Conservation (phyloP, 2,329 filamentous ascomycete genomes). For the Epichloe typhina region DNA sequence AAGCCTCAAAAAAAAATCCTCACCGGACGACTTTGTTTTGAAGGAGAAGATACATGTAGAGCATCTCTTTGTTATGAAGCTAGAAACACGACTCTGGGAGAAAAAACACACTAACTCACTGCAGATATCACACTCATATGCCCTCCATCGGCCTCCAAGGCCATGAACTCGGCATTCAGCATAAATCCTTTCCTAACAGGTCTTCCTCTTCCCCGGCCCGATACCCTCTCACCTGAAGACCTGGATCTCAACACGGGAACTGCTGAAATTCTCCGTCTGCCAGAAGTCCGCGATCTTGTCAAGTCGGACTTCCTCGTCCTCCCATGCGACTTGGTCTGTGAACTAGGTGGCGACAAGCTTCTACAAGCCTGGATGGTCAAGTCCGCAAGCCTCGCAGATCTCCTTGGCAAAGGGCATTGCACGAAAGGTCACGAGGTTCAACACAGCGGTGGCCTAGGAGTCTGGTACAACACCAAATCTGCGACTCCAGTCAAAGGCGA, state of each 20-base stretch:
- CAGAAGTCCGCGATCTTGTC: constrained; percentile 67
- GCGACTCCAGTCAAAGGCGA: constrained; percentile 72
- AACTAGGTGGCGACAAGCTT: constrained; percentile 69
- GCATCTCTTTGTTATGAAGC: background rate
- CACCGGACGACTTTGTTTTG: background rate
- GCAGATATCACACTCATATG: constrained; percentile 50
- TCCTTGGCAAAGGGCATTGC: constrained; percentile 34
- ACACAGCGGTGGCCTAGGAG: constrained; percentile 66
- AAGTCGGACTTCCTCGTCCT: constrained; percentile 80
- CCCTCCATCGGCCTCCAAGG: constrained; percentile 50
- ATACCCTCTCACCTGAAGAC: constrained; percentile 61
- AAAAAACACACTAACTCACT: background rate
- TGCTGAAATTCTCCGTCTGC: constrained; percentile 72
- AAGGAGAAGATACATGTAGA: background rate
- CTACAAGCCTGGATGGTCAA: constrained; percentile 88
- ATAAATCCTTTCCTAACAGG: constrained; percentile 67
- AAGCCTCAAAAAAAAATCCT: too few species aligned
- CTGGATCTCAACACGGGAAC: constrained; percentile 79
- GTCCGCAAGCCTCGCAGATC: constrained; percentile 53
- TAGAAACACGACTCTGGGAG: too few species aligned
- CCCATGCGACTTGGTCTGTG: constrained; percentile 87
- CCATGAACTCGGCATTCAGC: constrained; percentile 56
- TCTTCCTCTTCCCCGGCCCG: constrained; percentile 61
- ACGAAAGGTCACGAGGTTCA: constrained; percentile 24
- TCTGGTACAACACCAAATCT: constrained; percentile 80